Conservation (phyloP, 768 basidiomycete genomes). For the Daedaleopsis sinensis region DNA sequence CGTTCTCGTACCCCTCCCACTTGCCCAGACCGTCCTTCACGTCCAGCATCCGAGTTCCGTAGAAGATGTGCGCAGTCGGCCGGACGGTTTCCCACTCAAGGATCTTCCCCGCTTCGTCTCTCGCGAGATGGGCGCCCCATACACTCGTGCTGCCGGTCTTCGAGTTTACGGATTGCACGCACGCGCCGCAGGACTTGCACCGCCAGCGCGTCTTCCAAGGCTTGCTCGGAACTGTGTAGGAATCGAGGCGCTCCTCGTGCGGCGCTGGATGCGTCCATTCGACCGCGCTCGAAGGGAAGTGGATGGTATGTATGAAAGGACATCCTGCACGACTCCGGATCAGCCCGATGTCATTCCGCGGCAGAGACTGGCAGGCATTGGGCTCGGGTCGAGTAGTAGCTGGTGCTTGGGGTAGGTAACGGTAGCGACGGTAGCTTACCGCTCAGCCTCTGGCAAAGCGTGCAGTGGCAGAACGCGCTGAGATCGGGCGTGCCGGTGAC, state of each 20-base stretch:
- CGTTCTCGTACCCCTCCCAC: constrained; percentile 65
- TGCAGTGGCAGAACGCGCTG: constrained; percentile 72
- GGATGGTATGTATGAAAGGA: constrained; percentile 65
- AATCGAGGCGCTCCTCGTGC: constrained; percentile 41
- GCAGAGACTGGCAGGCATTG: background rate
- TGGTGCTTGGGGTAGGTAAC: background rate
- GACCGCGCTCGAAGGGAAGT: no score
- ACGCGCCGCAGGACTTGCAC: constrained; percentile 62
- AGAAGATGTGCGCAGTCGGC: constrained; percentile 71
- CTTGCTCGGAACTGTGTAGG: constrained; percentile 50
- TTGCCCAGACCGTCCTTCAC: constrained; percentile 59
- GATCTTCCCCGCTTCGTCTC: constrained; percentile 53
- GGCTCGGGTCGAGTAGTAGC: background rate
- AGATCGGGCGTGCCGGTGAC: constrained; percentile 51
- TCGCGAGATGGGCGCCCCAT: constrained; percentile 59
- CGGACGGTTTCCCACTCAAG: constrained; percentile 55
- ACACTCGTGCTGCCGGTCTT: constrained; percentile 54
- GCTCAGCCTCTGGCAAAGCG: no score
- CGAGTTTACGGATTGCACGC: constrained; percentile 55
- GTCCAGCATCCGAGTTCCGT: constrained; percentile 62
- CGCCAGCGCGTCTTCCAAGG: constrained; percentile 64
- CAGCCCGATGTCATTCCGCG: background rate
- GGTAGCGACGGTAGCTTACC: constrained; percentile 39
- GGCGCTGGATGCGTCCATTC: constrained; percentile 43
- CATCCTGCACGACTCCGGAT: constrained; percentile 40